Evolutionary conservation across 1,284 basidiomycete species (phyloP).

Genomic region (Apiotrichum veenhuisii): DNA sequence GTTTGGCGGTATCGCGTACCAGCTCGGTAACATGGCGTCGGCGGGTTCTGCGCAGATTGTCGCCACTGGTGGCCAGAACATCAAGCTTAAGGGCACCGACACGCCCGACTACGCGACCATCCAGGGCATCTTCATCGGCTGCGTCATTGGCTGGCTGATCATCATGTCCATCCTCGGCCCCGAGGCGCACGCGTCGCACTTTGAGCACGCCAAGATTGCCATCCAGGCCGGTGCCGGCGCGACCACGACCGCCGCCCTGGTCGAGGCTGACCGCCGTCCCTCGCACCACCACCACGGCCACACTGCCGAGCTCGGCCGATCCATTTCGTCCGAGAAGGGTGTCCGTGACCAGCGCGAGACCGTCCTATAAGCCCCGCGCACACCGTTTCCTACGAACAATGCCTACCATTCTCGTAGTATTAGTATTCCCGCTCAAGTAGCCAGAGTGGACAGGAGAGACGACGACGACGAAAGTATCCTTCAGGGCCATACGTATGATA

Average conservation of each 20-base stretch:
- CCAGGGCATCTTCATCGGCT: conserved; percentile 79
- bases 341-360: no score
- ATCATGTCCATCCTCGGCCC: conserved; percentile 52
- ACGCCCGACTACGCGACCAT: conserved; percentile 75
- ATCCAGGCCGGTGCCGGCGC: conserved; percentile 67
- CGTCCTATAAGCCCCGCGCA: no score
- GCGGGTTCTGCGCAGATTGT: conserved; percentile 88
- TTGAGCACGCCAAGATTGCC: conserved; percentile 75
- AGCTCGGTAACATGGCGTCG: conserved; percentile 66
- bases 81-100: conserved; percentile 13
- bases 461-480: no score
- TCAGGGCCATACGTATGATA: no score
- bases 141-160: conserved; percentile 48
- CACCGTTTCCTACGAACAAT: no score
- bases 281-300: not conserved
- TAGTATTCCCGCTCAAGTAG: no score
- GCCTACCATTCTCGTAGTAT: no score
- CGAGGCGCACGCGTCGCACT: conserved; percentile 68
- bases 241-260: conserved; percentile 20
- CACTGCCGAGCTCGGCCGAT: not conserved
- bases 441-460: no score
- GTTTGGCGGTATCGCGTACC: conserved; percentile 84
- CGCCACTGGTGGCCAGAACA: conserved; percentile 60
- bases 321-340: not conserved
- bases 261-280: not conserved